Conservation (phyloP, 2,329 filamentous ascomycete genomes). For the Microdochium paspali region DNA sequence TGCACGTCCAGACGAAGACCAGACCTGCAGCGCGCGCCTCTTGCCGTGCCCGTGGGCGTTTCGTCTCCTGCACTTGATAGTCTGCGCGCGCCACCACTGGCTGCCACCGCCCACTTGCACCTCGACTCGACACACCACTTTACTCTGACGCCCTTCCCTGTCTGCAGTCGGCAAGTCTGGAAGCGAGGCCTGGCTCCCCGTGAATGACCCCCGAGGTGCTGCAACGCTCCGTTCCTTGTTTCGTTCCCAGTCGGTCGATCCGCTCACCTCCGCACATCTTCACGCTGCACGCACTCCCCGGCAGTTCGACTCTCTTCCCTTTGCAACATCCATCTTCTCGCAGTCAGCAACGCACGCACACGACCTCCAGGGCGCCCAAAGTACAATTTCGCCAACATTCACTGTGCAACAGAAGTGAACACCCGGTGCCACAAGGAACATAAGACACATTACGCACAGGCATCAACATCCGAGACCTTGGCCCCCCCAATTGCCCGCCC, state of each 20-base stretch:
- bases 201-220: neutral
- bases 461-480: neutral
- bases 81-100: neutral
- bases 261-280: neutral
- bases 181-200: neutral
- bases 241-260: neutral
- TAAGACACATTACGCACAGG: too few relatives aligned
- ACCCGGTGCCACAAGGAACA: neutral
- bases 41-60: neutral
- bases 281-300: neutral
- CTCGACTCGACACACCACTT: neutral
- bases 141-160: neutral
- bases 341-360: neutral
- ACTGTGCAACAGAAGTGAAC: neutral
- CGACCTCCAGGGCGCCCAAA: too few relatives aligned
- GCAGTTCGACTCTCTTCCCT: neutral
- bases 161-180: too few relatives aligned
- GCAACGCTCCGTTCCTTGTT: neutral
- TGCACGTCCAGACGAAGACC: neutral
- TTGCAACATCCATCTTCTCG: neutral
- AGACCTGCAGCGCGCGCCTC: neutral
- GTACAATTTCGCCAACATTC: neutral
- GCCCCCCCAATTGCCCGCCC: neutral
- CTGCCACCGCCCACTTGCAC: neutral
- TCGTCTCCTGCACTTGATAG: neutral